These are phyloP conservation scores for Herpetomonas samuelpessoai DNA, from an alignment of 208 protist species.

Conservation along the genomic window DNA sequence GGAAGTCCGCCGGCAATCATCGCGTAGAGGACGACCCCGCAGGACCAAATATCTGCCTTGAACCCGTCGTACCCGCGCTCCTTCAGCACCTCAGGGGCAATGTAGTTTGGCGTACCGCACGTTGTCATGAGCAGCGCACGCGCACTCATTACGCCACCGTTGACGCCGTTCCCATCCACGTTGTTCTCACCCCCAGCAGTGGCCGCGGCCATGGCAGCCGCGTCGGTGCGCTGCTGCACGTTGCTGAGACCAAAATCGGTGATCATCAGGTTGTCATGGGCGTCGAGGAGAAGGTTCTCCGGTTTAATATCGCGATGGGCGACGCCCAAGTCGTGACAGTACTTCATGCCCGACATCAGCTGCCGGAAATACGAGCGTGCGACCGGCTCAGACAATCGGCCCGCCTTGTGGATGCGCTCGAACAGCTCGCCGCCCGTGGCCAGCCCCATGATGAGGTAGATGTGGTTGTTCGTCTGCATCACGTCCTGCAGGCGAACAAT, in stretches of 20 bases:
- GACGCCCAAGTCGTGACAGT: slow-evolving; percentile 89
- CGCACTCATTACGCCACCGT: slow-evolving; percentile 26
- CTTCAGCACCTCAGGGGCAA: slow-evolving; percentile 92
- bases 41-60: slow-evolving; percentile 95
- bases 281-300: slow-evolving; percentile 85
- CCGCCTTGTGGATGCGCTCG: slow-evolving; percentile 78
- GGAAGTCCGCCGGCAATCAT: slow-evolving; percentile 92
- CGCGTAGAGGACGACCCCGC: slow-evolving; percentile 94
- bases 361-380: slow-evolving; percentile 94
- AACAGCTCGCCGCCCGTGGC: slow-evolving; percentile 93
- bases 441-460: slow-evolving; percentile 46
- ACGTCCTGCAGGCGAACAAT: slow-evolving; percentile 86
- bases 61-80: slow-evolving; percentile 89
- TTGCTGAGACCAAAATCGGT: slow-evolving; percentile 91
- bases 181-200: slow-evolving; percentile 7
- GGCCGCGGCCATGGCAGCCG: background rate
- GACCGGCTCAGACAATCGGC: slow-evolving; percentile 74
- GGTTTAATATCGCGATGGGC: slow-evolving; percentile 90
- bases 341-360: slow-evolving; percentile 89
- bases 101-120: slow-evolving; percentile 90
- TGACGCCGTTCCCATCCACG: background rate
- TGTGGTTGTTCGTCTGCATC: background rate
- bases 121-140: slow-evolving; percentile 80
- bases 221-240: slow-evolving; percentile 58
- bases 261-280: slow-evolving; percentile 82